Evolutionary conservation across 2,329 filamentous ascomycete genomes (phyloP).

Genomic region (Phoma sp.): DNA sequence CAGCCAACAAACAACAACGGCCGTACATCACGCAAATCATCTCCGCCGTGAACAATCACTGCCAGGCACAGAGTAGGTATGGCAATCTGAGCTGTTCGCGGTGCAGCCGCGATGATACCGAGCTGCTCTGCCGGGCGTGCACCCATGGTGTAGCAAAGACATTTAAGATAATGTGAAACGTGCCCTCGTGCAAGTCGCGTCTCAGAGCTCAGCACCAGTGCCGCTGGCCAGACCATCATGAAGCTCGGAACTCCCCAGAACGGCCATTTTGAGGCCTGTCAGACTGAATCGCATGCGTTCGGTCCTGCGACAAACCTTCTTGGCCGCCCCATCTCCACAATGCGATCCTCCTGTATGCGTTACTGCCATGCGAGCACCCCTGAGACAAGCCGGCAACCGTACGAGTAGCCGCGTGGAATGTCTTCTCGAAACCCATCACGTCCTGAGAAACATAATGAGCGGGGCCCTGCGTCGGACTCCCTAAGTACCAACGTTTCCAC

Average conservation of each 20-base stretch:
- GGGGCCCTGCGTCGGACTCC: constrained; percentile 27
- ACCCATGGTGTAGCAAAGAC: background rate
- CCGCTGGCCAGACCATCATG: constrained; percentile 45
- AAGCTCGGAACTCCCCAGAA: constrained; percentile 36
- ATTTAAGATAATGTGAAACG: constrained; percentile 35
- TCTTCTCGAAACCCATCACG: constrained; percentile 31
- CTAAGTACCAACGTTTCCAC: constrained; percentile 36
- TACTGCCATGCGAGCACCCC: constrained; percentile 29
- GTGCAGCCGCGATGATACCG: background rate
- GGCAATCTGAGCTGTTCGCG: background rate
- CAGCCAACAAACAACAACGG: constrained; percentile 14
- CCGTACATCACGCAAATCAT: constrained; percentile 9
- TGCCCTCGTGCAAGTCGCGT: constrained; percentile 39
- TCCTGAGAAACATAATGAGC: constrained; percentile 39
- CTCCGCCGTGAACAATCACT: background rate
- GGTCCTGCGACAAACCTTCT: constrained; percentile 24
- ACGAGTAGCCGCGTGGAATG: constrained; percentile 36
- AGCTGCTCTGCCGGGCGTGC: background rate
- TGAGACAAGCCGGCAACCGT: constrained; percentile 31
- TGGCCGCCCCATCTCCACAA: constrained; percentile 32
- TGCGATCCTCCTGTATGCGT: constrained; percentile 29
- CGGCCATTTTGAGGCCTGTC: constrained; percentile 23
- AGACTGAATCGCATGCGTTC: constrained; percentile 23
- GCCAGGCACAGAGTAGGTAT: background rate
- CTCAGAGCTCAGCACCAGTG: constrained; percentile 38